Evolutionary conservation across 129 eudicot species (phyloP).

Genomic region (Helianthus tuberosus): DNA sequence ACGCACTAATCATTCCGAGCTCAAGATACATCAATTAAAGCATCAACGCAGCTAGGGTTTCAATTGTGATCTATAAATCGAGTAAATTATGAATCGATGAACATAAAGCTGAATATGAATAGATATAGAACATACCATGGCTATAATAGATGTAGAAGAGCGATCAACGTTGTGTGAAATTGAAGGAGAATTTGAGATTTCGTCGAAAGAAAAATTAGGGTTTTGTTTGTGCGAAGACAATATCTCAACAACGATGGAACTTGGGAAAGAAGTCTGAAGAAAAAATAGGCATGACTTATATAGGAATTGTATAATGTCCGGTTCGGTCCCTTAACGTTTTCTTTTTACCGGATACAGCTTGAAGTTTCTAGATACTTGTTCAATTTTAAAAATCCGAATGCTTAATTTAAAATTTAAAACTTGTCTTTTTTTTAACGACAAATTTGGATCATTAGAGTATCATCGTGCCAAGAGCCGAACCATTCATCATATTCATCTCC

Average conservation of each 20-base stretch:
- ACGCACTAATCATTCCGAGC: too few relatives aligned
- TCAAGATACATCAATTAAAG: neutral
- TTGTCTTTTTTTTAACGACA: too few relatives aligned
- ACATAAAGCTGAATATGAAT: neutral
- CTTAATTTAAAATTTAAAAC: too few relatives aligned
- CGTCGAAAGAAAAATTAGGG: slow-evolving; percentile 19
- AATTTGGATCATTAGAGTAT: too few relatives aligned
- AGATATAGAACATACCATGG: slow-evolving; percentile 25
- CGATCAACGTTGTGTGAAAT: slow-evolving; percentile 13
- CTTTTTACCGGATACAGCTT: neutral
- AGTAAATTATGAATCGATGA: neutral
- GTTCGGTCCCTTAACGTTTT: neutral
- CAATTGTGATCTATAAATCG: neutral
- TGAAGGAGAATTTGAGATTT: neutral
- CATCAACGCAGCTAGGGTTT: neutral
- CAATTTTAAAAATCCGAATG: neutral
- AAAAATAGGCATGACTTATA: neutral
- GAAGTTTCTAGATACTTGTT: neutral
- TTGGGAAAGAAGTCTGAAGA: slow-evolving; percentile 15
- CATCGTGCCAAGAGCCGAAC: too few relatives aligned
- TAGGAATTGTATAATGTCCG: neutral
- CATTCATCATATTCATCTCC: too few relatives aligned
- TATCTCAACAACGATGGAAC: slow-evolving; percentile 11
- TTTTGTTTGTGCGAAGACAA: slow-evolving; percentile 12
- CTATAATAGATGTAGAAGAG: neutral